Base-by-base conservation (phyloP, 1,284 basidiomycete genomes). In the Afroboletus lepidellus region DNA sequence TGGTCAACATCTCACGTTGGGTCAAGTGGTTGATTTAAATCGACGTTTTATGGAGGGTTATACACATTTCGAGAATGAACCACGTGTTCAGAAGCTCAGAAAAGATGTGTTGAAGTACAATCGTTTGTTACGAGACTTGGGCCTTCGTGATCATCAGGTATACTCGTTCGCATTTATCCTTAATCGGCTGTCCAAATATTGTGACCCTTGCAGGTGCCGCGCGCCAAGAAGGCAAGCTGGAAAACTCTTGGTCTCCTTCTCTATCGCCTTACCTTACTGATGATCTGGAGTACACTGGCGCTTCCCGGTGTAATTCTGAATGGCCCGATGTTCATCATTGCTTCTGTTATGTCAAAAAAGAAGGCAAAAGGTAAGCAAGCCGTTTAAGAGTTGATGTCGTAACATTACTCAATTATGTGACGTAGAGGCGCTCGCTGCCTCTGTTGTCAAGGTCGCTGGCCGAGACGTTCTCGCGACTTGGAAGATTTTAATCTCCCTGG, bases 121-220 rank as follows among this genome's bases (percentile, higher is more conserved):
- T 69, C 89, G 93, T 54, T 77, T 89, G 48, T 77, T 99, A 37
- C 81, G 89, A 41, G 94, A 98, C 73, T 80, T 99, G 56, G 97
- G 97, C n/a, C 77, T 99, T 53, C 89, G 94, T 50, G 97, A 99
- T 69, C 97, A 99, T 68, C 97, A 99, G 77, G 95, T 94, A 60
- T 53, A 32, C 23, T 42, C n/a, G 23, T n/a, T 29, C 20, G 15
- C 42, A 21, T 30, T 38, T 24, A 29, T 34, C 37, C 41, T 39
- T 8, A 20, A 48, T 15, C 7, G 21, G 1, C 34, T 13, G 37
- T 45, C 25, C 9, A 24, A 34, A 33, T 15, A 21, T 23, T n/a
- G 13, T 11, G 20, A 55, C n/a, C 20, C 46, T 6, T 41, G 29
- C 58, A 90, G 87, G 89, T 92, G 43, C 86, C 80, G 59, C 87